Evolutionary conservation across 305 asterid genomes (phyloP), one percentile per base, ranked within the genome.

Genomic region (Andrographis paniculata): DNA sequence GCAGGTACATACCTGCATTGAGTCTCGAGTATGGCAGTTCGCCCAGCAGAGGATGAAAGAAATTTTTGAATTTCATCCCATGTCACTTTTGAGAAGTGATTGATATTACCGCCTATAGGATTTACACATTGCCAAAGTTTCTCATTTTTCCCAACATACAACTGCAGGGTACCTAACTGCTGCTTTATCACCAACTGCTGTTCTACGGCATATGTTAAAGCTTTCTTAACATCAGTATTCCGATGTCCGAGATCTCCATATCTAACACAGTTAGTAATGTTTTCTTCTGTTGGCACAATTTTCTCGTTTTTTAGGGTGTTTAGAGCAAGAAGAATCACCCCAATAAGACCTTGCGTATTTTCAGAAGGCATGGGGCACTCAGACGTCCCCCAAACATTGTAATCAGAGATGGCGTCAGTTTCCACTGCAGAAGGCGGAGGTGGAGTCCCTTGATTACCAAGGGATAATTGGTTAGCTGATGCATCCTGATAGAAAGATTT

Each of bases 51-150:
- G 47, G 93, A 73, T 53, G 89, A 75, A 50, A 88, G 76, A 67
- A 73, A 85, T 51, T 62, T 82, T 65, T 79, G 81, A 44, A 85
- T 68, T 57, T 75, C 78, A 65, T 77, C 97, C 97, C 97, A 88
- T 28, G 67, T 71, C 45, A 61, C 44, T 69, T 79, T 76, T 1
- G 87, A 55, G 57, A 59, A 75, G 20, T 62, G 66, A 64, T 68
- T 68, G 4, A 37, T n/a, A 37, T n/a, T 37, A 2, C 42, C 42
- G 8, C 17, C 42, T 17, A 13, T 72, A 42, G 52, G 16, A 58
- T 84, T 79, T 48, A 84, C 78, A 28, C 95, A 88, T 43, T 56
- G 88, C 97, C 97, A 88, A 23, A 88, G 53, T 61, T 44, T 84
- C 70, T 79, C 81, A 64, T 82, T 82, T 72, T 77, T 88, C 61